phyloP scores from a whole-genome alignment of 345 rosid genomes.

The Camelina hispida region DNA sequence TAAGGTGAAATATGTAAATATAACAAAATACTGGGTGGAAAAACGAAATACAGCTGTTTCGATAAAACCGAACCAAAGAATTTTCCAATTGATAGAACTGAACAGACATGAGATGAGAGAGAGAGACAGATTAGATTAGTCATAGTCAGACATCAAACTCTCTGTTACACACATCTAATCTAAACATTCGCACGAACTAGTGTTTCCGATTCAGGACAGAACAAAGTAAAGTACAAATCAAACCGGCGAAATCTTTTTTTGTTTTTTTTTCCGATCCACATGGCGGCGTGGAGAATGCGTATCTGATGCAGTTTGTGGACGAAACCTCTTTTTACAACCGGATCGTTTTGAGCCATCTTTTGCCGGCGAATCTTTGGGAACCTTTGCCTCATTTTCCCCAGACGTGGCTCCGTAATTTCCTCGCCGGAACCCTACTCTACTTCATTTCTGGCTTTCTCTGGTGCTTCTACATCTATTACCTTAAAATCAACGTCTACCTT shows the following conservation, averaged over 20 bases:
- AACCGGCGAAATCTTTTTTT: slow-evolving; percentile 13
- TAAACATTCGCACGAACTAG: slow-evolving; percentile 1
- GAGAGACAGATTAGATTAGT: not conserved
- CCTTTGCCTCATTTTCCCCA: slow-evolving; percentile 71
- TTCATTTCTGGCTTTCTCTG: slow-evolving; percentile 81
- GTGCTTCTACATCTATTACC: slow-evolving; percentile 89
- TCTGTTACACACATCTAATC: not conserved
- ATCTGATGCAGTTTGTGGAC: slow-evolving; percentile 53
- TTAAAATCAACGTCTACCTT: slow-evolving; percentile 75
- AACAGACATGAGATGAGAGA: not conserved
- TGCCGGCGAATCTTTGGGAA: slow-evolving; percentile 67
- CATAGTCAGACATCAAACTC: not conserved
- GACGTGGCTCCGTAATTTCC: slow-evolving; percentile 92
- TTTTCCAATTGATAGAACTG: not conserved
- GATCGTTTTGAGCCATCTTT: slow-evolving; percentile 63
- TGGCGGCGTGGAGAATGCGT: slow-evolving; percentile 29
- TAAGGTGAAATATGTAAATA: slow-evolving; percentile 7
- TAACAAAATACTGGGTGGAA: not conserved
- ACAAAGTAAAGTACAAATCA: not conserved
- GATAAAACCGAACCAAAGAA: slow-evolving; percentile 2
- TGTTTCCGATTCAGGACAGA: slow-evolving; percentile 20
- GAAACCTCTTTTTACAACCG: slow-evolving; percentile 73
- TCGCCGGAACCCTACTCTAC: slow-evolving; percentile 75
- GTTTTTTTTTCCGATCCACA: not conserved
- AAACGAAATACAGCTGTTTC: slow-evolving; percentile 1